Evolutionary conservation across 257 asterid species (phyloP), one percentile per base, ranked within the genome.

Genomic region (Cruciata laevipes): DNA sequence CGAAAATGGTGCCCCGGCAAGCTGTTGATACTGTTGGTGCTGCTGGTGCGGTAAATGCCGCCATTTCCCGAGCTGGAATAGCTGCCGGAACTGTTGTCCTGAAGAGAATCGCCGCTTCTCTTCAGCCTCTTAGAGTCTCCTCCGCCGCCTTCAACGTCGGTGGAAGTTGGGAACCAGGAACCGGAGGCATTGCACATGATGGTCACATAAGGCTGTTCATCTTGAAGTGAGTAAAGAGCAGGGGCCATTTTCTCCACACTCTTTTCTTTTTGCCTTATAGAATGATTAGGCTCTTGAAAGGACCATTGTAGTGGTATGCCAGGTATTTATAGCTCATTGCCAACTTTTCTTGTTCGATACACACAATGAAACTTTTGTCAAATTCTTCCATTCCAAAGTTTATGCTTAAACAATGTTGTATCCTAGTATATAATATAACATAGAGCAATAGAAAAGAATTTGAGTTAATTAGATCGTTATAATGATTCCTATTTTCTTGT

Each of bases 1-100:
- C 97, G 87, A 69, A 87, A 86, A 9, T 83, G 94, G 63, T 74
- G 76, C 77, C 82, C 69, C 9, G 79, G 73, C 65, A 78, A 60
- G 62, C 84, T 83, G 72, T 78, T 78, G 66, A 79, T 69, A 58
- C 87, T 79, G 21, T 69, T 75, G 42, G 61, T 77, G 61, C 87
- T 85, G 63, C 59, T 74, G 12, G 20, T 76, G 33, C 90, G 87
- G 0, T 78, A 64, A 14, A 87, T 74, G 60, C 78, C 30, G 30
- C 68, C 69, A 27, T 6, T 24, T 67, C 63, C 63, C 14, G 74
- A 62, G 73, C 65, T 73, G 75, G 51, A 42, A 12, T 42, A 42
- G 42, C 42, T 37, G 42, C 76, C 11, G 27, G 51, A 42, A 73
- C 61, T 69, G 74, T 72, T 67, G 27, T 79, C 83, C 16, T 17